phyloP scores from a whole-genome alignment of 2,329 filamentous ascomycete species.

The Colletotrichum agaves region DNA sequence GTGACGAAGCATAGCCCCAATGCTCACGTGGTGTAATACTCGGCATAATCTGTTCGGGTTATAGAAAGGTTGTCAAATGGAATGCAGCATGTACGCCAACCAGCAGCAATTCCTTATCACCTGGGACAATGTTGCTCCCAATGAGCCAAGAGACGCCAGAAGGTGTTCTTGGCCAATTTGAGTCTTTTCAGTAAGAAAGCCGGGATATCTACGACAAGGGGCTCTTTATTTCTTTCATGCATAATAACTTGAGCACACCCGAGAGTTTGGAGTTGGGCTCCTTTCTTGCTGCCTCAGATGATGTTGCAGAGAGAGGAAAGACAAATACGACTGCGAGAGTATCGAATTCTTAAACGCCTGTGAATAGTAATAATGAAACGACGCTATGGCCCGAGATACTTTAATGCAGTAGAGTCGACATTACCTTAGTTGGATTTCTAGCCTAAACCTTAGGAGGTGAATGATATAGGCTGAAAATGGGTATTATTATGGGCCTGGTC shows the following conservation, averaged over 20 bases:
- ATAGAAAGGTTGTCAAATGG: constrained; percentile 14
- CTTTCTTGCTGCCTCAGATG: not conserved
- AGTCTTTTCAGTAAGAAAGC: not conserved
- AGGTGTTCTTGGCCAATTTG: not conserved
- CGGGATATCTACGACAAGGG: not conserved
- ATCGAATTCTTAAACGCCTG: too few relatives aligned
- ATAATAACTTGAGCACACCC: not conserved
- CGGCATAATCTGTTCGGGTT: constrained; percentile 15
- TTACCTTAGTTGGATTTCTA: too few relatives aligned
- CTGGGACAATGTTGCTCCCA: not conserved
- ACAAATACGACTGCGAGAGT: too few relatives aligned
- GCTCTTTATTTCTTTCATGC: constrained; percentile 2
- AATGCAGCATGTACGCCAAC: not conserved
- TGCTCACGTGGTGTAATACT: constrained; percentile 19
- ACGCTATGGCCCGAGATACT: too few relatives aligned
- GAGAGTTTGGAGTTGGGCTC: not conserved
- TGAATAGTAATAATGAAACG: too few relatives aligned
- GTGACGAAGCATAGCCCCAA: constrained; percentile 15
- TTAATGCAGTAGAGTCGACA: too few relatives aligned
- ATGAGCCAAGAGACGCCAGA: not conserved
- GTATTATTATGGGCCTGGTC: too few relatives aligned
- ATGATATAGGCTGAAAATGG: too few relatives aligned
- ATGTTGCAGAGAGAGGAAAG: not conserved
- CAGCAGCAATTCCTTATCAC: not conserved
- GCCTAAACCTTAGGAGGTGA: too few relatives aligned